Evolutionary conservation across 805 yeast genomes (phyloP), one percentile per base, ranked within the genome.

Genomic region (Suhomyces sp.): DNA sequence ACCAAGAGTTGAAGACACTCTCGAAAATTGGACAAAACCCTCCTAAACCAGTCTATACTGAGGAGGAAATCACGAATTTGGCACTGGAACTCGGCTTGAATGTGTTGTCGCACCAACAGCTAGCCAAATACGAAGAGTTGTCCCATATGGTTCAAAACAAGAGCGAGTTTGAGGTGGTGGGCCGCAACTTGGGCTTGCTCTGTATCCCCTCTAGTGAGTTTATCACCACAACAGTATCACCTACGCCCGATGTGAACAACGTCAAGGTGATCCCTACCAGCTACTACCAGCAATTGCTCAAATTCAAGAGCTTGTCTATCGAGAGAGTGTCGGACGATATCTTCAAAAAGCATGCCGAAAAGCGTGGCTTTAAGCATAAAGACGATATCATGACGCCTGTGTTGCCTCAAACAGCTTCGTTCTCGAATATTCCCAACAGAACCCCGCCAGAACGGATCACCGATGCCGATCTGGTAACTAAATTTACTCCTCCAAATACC

Each of bases 211-310:
- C 74, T 47, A 64, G 76, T n/a, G 73, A 84, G 2, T 85, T 80
- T 57, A 72, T 86, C 54, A 83, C 88, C 0, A 85, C 91, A 0
- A 82, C 87, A 1, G 78, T 78, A 35, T 78, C 81, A 7, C 74
- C 79, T 56, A 67, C 67, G 4, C 82, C 87, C 3, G 88, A 85
- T 57, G 65, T 75, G 10, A 66, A 72, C 3, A 79, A 81, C 54
- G 84, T 85, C 31, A 85, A 84, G 53, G 83, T 85, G 8, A 62
- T 87, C 31, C 91, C 93, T 5, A 71, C 78, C 5, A 75, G 84
- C 1, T 86, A 86, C 62, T 87, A 84, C 66, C 79, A 80, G 56
- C 81, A 81, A 61, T 67, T 87, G 54, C 53, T 54, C 39, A 54
- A 53, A 33, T 47, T 63, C 80, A 25, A 76, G 79, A 50, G 75